Evolutionary conservation across 2,329 filamentous ascomycete species (phyloP), one percentile per base, ranked within the genome.

Genomic region (Paraconiothyrium sp.): DNA sequence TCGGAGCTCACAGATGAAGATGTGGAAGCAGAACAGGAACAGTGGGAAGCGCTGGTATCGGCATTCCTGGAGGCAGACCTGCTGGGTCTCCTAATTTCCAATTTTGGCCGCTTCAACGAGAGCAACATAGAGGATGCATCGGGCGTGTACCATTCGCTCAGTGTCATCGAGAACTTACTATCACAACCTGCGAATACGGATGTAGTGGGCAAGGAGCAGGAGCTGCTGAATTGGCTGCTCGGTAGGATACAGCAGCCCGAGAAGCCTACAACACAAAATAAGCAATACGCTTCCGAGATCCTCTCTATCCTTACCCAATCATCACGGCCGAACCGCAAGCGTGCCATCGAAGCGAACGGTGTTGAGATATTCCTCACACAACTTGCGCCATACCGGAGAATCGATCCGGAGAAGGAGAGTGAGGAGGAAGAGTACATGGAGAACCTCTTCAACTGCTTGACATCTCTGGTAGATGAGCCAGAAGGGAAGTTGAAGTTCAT

Each of bases 341-440:
- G 84, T 50, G 82, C 97, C 5, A 86, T 87, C 41, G 78, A 82
- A 32, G 80, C 90, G 0, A 89, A 97, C 63, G 90, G 91, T 0
- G 84, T 95, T 8, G 94, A 99, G 71, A 78, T 85, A 3, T 83
- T 97, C 68, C 88, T 99, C 14, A 93, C 96, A 78, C 84, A 97
- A 0, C 86, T 96, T 0, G 92, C 94, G 1, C 83, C 89, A 1
- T 99, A 98, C 80, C 89, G 95, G 59, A 92, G 91, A 80, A 87
- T 89, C 52, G 94, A 99, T 73, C 95, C 95, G 0, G 86, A 89
- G 52, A 94, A 92, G 73, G 92, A 93, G 61, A 89, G 90, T 35
- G 90, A 95, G 54, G 95, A 98, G 77, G 94, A 97, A 75, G 95
- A 99, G 80, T 97, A 92, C 76, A 92, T 96, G 75, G 93, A 97